These are phyloP conservation scores for Hymenoscyphus scutula DNA, from an alignment of 2,329 filamentous ascomycete species.

Conservation along the genomic window DNA sequence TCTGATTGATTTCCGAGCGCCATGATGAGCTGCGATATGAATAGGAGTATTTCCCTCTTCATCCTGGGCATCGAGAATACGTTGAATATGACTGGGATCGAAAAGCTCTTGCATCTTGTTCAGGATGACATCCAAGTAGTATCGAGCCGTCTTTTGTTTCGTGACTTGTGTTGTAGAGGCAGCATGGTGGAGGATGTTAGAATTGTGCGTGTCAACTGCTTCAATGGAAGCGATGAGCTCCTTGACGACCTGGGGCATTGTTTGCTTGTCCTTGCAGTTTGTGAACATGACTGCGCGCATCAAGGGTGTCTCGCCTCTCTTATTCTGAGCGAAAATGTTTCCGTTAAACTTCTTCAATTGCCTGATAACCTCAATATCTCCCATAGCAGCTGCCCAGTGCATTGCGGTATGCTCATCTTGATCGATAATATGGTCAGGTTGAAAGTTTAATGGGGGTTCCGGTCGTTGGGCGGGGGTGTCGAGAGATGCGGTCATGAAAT, in stretches of 20 bases:
- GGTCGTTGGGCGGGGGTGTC: conserved; percentile 61
- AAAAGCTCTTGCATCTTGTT: conserved; percentile 80
- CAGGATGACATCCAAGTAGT: conserved; percentile 89
- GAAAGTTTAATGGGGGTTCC: conserved; percentile 79
- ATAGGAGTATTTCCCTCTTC: conserved; percentile 84
- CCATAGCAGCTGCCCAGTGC: conserved; percentile 98
- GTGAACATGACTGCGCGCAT: conserved; percentile 96
- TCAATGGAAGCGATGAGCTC: conserved; percentile 81
- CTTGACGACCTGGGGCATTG: conserved; percentile 80
- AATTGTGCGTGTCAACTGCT: conserved; percentile 73
- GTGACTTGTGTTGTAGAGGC: conserved; percentile 79
- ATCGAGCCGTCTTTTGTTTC: conserved; percentile 84
- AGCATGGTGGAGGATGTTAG: conserved; percentile 91
- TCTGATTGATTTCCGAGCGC: conserved; percentile 86
- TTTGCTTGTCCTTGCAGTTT: conserved; percentile 92
- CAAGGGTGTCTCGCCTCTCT: conserved; percentile 80
- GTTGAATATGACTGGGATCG: conserved; percentile 72
- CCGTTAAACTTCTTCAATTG: conserved; percentile 82
- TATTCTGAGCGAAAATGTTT: conserved; percentile 66
- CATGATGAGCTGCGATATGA: conserved; percentile 72
- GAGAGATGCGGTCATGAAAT: conserved; percentile 84
- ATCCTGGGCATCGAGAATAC: conserved; percentile 79
- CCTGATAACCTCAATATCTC: conserved; percentile 86
- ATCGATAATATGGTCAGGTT: conserved; percentile 90
- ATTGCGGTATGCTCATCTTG: conserved; percentile 88